Evolutionary conservation across 2,329 filamentous ascomycete species (phyloP).

Genomic region (Pseudogymnoascus pannorum): DNA sequence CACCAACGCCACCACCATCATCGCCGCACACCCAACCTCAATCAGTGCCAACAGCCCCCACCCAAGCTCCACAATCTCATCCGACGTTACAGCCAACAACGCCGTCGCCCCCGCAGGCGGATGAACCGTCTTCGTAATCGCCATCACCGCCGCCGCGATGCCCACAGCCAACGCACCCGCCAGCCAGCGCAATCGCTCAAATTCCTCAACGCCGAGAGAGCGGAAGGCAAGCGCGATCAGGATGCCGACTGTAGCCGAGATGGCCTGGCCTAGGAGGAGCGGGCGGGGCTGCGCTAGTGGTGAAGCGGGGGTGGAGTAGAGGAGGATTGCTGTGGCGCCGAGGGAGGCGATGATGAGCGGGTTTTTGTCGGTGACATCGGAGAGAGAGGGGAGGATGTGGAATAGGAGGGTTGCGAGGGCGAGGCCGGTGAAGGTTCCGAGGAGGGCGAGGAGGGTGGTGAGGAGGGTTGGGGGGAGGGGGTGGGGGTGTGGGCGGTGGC

Average conservation of each 20-base stretch:
- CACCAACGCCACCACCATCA: constrained; percentile 55
- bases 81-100: constrained; percentile 56
- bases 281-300: constrained; percentile 69
- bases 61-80: constrained; percentile 47
- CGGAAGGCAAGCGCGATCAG: constrained; percentile 58
- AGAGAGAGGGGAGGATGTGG: constrained; percentile 56
- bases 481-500: constrained; percentile 50
- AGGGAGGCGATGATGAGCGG: constrained; percentile 37
- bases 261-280: constrained; percentile 57
- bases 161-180: constrained; percentile 60
- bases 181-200: constrained; percentile 51
- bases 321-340: constrained; percentile 67
- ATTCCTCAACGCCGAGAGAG: constrained; percentile 37
- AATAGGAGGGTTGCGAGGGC: constrained; percentile 53
- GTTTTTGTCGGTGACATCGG: constrained; percentile 61
- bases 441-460: constrained; percentile 44
- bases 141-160: constrained; percentile 56
- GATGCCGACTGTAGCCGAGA: constrained; percentile 55
- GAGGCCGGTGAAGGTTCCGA: constrained; percentile 58
- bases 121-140: constrained; percentile 63
- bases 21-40: constrained; percentile 50
- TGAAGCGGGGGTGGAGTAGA: constrained; percentile 65
- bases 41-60: constrained; percentile 63
- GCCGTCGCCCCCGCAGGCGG: constrained; percentile 71
- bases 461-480: constrained; percentile 13